Base-by-base conservation (phyloP, 768 basidiomycete species). In the Lanmaoa pseudosensibilis region DNA sequence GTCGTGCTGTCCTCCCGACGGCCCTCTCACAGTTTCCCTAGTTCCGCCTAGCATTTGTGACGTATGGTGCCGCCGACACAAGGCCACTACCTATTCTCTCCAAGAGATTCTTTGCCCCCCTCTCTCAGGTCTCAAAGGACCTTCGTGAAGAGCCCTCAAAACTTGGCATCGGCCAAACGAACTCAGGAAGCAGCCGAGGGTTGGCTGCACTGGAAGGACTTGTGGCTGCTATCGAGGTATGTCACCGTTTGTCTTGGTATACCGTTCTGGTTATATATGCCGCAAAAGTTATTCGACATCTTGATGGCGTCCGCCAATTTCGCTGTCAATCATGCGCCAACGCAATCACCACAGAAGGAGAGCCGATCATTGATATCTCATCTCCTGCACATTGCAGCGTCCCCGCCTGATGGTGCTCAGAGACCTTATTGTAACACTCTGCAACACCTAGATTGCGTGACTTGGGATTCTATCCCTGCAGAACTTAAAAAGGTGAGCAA, bases 191-290 rank as follows among this genome's bases (percentile, higher is more conserved):
- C 1, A 64, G 67, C 9, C 68, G 68, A 30, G 87, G 87, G 1
- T 79, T 88, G 80, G 85, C 86, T 27, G 84, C 85, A 5, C 71
- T 91, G 8, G 89, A 91, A 55, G 89, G 85, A 9, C 68, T 88
- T 13, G 84, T 87, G 15, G 84, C 87, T 18, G 84, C 83, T 33
- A 70, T 90, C 23, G 88, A 90, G 78, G 88, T 88, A 51, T 52
- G 74, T 21, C 13, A 4, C 16, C n/a, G 15, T 41, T n/a, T n/a
- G 19, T 43, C 25, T 46, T 19, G n/a, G 3, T 33, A 15, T 27
- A 21, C 15, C 5, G 11, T 34, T 46, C 46, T 41, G 30, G n/a
- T 21, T 47, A 40, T 39, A 58, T 36, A 49, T 16, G 38, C 80
- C 78, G 59, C 77, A 75, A 61, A 45, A 77, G 76, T 37, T 78